Evolutionary conservation across 768 basidiomycete species (phyloP).

Genomic region (Clitopilus hobsonii): DNA sequence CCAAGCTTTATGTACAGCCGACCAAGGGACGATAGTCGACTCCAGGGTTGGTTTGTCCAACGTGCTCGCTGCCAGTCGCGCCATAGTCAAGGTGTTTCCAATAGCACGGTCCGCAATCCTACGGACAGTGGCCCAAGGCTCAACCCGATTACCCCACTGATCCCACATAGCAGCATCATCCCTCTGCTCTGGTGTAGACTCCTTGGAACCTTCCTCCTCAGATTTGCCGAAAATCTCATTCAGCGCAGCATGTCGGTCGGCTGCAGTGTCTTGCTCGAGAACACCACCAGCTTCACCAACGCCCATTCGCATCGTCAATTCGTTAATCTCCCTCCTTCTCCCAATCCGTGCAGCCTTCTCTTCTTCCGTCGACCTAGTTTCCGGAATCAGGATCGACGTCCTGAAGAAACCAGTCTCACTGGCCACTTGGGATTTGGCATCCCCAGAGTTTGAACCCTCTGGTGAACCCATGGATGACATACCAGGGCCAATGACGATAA

Average conservation of each 20-base stretch:
- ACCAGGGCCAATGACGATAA: conserved; percentile 45
- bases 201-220: neutral
- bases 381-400: conserved; percentile 65
- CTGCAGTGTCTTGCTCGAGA: conserved; percentile 38
- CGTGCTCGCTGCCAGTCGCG: conserved; percentile 9
- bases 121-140: conserved; percentile 65
- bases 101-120: conserved; percentile 75
- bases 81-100: conserved; percentile 53
- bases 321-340: conserved; percentile 72
- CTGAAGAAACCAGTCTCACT: conserved; percentile 50
- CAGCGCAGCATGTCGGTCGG: conserved; percentile 9
- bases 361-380: conserved; percentile 41
- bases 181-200: conserved; percentile 1
- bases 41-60: conserved; percentile 42
- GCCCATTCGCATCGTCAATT: conserved; percentile 80
- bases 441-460: conserved; percentile 12
- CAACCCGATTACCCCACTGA: conserved; percentile 68
- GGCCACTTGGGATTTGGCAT: conserved; percentile 18
- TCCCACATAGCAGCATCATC: conserved; percentile 38
- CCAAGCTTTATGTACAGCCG: conserved; percentile 66
- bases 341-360: conserved; percentile 57
- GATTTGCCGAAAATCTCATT: neutral
- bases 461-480: conserved; percentile 27
- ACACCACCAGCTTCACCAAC: conserved; percentile 70
- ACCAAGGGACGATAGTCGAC: conserved; percentile 62